Percentiles rank a stretch among this genome's conserved stretches.
These are phyloP conservation scores for Fibroporia radiculosa DNA, from an alignment of 768 basidiomycete genomes.

Conservation along the genomic window DNA sequence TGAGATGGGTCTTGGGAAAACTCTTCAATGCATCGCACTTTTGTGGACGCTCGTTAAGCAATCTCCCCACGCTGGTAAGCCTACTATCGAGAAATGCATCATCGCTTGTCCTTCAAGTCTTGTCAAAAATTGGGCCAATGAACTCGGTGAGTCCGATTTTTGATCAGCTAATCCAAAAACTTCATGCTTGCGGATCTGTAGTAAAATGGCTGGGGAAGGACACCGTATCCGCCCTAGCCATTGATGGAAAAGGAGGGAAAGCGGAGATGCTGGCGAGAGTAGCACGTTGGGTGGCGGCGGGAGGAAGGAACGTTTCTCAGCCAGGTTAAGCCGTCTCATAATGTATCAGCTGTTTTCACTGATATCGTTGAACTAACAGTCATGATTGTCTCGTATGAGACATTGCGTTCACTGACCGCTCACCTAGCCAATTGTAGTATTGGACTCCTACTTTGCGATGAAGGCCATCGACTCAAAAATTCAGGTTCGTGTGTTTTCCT, in stretches of 20 bases:
- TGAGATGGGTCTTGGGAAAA: slow-evolving; percentile 98
- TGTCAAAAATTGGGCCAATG: slow-evolving; percentile 98
- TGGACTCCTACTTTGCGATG: slow-evolving; percentile 91
- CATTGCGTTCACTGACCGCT: slow-evolving; percentile 70
- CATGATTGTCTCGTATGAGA: slow-evolving; percentile 99
- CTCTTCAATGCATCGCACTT: slow-evolving; percentile 92
- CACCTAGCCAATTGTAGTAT: slow-evolving; percentile 77
- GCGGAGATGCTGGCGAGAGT: slow-evolving; percentile 73
- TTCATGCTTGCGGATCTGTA: slow-evolving; percentile 22
- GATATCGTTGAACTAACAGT: slow-evolving; percentile 38
- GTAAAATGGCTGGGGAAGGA: slow-evolving; percentile 95
- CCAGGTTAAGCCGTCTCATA: slow-evolving; percentile 52
- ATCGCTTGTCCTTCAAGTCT: slow-evolving; percentile 96
- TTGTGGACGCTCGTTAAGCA: slow-evolving; percentile 95
- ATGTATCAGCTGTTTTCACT: neutral
- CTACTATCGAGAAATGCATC: slow-evolving; percentile 93
- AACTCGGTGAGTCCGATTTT: slow-evolving; percentile 62
- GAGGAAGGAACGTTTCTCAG: slow-evolving; percentile 83
- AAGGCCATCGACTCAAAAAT: slow-evolving; percentile 96
- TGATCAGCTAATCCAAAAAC: slow-evolving; percentile 1
- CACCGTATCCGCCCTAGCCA: slow-evolving; percentile 71
- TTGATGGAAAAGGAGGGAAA: slow-evolving; percentile 91
- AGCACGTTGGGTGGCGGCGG: slow-evolving; percentile 82
- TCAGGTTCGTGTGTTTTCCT: slow-evolving; percentile 44
- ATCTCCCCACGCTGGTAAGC: slow-evolving; percentile 80